Evolutionary conservation across 2,329 filamentous ascomycete genomes (phyloP), one percentile per base, ranked within the genome.

Genomic region (Fusarium udum): DNA sequence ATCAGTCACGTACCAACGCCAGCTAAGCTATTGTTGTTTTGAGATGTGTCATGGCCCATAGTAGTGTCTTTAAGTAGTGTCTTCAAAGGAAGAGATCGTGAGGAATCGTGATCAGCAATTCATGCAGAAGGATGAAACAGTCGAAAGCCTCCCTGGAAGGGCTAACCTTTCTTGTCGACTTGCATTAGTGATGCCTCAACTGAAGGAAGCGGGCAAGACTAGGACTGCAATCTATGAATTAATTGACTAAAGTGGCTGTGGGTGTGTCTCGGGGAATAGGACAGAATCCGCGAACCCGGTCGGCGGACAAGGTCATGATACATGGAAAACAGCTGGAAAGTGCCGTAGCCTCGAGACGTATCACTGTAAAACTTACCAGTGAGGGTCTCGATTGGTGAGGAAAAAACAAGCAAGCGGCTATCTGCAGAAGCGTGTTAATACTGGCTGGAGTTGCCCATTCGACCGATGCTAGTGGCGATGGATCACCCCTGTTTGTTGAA

Each of bases 241-340:
- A 34, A 32, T 56, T 56, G 45, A 64, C 22, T 52, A 52, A 52
- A 34, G 63, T 74, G 67, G 67, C 58, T 63, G 26, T 13, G 28
- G 63, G 36, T 74, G 36, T 73, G 71, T 74, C 71, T 74, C 55
- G 24, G 62, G 52, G 52, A 39, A 28, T 13, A 56, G 49, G 46
- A 48, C 60, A 59, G 42, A 45, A 74, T 43, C 71, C 71, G 71
- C 49, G 59, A 42, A 74, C 71, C 71, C 51, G 71, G 71, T 74
- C 60, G 56, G 48, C 45, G 58, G 63, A 57, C 52, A 56, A 36
- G 55, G 43, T 28, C 15, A 36, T 15, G 39, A 37, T 53, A 31
- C 37, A 42, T 40, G 12, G 28, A 40, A 55, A 46, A 22, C 28
- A 36, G 48, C 48, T 40, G 28, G 15, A 45, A 32, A 48, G 46